phyloP scores from a whole-genome alignment of 352 stramenopile species.

The Globisporangium alternatum region DNA sequence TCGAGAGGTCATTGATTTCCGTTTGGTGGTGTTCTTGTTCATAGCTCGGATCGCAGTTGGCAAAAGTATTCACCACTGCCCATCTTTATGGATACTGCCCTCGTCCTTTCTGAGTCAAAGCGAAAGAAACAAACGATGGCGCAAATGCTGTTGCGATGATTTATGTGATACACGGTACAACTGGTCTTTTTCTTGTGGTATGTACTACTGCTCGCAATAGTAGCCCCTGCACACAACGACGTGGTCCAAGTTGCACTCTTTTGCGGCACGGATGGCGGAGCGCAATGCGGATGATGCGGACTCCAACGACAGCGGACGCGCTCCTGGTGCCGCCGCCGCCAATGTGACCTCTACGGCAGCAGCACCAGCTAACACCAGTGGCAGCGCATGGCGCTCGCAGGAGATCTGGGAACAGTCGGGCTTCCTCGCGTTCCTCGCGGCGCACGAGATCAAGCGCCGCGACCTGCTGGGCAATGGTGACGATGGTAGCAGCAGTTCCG shows the following conservation, averaged over 20 bases:
- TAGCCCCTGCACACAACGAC: neutral
- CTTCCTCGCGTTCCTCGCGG: conserved; percentile 55
- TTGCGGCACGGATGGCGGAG: neutral
- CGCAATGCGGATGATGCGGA: neutral
- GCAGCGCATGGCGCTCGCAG: conserved; percentile 32
- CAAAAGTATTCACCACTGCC: neutral
- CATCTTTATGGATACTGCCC: neutral
- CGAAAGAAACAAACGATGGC: neutral
- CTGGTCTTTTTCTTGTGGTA: conserved; percentile 2
- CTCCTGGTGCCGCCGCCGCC: neutral
- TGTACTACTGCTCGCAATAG: neutral
- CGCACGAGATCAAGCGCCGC: conserved; percentile 41
- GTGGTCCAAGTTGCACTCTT: neutral
- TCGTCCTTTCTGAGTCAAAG: neutral
- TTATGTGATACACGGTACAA: neutral
- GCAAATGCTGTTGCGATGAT: neutral
- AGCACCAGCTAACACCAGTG: neutral
- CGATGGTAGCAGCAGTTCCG: conserved; percentile 11
- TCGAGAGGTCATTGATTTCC: neutral
- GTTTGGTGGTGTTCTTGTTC: too few relatives aligned
- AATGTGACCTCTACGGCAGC: neutral
- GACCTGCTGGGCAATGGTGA: conserved; percentile 33
- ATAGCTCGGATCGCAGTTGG: neutral
- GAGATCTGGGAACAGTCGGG: conserved; percentile 39
- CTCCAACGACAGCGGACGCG: neutral